Evolutionary conservation across 2,329 filamentous ascomycete species (phyloP), one percentile per base, ranked within the genome.

Genomic region (Dryadomyces quercivorus): DNA sequence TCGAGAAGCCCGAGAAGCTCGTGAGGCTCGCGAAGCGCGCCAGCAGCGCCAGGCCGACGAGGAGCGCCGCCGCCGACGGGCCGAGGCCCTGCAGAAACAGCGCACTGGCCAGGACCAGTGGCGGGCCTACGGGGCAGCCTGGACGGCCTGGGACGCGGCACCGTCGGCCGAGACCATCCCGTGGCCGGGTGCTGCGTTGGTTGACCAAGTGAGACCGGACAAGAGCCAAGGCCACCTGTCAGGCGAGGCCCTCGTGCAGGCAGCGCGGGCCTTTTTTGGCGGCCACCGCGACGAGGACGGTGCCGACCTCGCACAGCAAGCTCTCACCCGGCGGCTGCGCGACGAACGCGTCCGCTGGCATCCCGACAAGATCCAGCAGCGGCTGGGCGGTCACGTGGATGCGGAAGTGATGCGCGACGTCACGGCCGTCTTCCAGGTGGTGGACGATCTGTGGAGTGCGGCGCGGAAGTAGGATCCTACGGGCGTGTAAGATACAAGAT

Each of bases 331-430:
- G 8, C 71, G 67, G 56, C 73, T 97, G 52, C 95, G 95, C 69
- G 73, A 81, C 5, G 93, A 98, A 72, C 81, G 93, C 52, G 84
- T 97, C 18, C 78, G 90, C 16, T 98, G 93, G 93, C 93, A 98
- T 72, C 93, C 93, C 4, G 93, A 98, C 70, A 98, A 97, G 74
- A 86, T 97, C 55, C 89, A 96, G 72, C 93, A 96, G 70, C 81
- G 83, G 53, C 84, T 95, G 57, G 88, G 89, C 3, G 81, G 79
- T 21, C 36, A 40, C 13, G 81, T 95, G 50, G 85, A 91, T 50
- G 76, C 81, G 22, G 76, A 76, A 3, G 81, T 87, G 3, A 84
- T 95, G 76, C 82, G 81, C 64, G 77, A 82, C 53, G 87, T 96
- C 45, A 98, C 92, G 12, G 86, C 87, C 7, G 84, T 95, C 10